phyloP scores from a whole-genome alignment of 495 filamentous ascomycete genomes.

The Sporormia fimetaria region DNA sequence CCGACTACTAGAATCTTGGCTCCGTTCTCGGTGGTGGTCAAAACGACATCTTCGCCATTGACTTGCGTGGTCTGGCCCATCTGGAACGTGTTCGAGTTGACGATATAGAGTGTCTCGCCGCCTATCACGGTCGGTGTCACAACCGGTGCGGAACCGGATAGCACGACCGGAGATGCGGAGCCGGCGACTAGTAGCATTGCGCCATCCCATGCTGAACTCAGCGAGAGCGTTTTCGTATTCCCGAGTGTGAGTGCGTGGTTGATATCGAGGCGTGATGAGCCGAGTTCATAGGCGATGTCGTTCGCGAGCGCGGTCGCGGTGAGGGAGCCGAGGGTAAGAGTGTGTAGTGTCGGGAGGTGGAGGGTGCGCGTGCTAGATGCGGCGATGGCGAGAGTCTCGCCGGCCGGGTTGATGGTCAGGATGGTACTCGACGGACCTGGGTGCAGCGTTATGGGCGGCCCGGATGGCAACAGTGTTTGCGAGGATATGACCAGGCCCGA shows the following conservation, averaged over 20 bases:
- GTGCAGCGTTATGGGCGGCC: slow-evolving; percentile 13
- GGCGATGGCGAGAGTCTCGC: slow-evolving; percentile 8
- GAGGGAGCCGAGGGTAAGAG: slow-evolving; percentile 9
- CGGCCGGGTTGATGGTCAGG: slow-evolving; percentile 4
- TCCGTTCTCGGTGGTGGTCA: slow-evolving; percentile 1
- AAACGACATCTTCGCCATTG: slow-evolving; percentile 1
- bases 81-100: slow-evolving; percentile 9
- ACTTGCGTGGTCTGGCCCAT: slow-evolving; percentile 15
- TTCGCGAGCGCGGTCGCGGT: slow-evolving; percentile 3
- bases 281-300: slow-evolving; percentile 4
- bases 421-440: neutral
- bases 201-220: slow-evolving; percentile 11
- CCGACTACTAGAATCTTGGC: slow-evolving; percentile 9
- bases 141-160: neutral
- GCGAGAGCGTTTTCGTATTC: neutral
- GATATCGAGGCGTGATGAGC: slow-evolving; percentile 2
- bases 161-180: slow-evolving; percentile 2
- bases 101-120: slow-evolving; percentile 10
- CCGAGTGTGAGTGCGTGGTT: slow-evolving; percentile 17
- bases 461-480: slow-evolving; percentile 6
- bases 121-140: slow-evolving; percentile 3
- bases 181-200: slow-evolving; percentile 9
- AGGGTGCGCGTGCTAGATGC: slow-evolving; percentile 2
- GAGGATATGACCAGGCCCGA: slow-evolving; percentile 3
- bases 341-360: neutral